phyloP scores from a whole-genome alignment of 129 eudicot species.

The Sambucus nigra region DNA sequence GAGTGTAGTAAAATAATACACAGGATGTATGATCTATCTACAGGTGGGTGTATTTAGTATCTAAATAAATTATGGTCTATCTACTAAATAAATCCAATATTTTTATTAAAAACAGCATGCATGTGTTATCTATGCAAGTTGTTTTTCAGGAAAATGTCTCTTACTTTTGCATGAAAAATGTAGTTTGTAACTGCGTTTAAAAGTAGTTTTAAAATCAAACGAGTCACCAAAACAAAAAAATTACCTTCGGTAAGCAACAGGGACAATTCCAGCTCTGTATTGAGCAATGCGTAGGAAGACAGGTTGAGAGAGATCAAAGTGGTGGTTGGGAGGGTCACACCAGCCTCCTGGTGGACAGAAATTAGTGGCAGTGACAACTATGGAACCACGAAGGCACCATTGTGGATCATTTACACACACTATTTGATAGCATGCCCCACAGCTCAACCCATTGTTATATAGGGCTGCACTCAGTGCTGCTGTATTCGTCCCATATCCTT shows the following conservation, averaged over 20 bases:
- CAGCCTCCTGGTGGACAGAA: conserved; percentile 88
- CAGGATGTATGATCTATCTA: too few relatives aligned
- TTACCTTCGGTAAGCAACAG: conserved; percentile 69
- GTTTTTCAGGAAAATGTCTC: too few relatives aligned
- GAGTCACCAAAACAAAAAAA: background rate
- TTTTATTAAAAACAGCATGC: too few relatives aligned
- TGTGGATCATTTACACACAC: conserved; percentile 49
- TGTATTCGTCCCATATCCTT: conserved; percentile 72
- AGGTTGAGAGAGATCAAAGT: conserved; percentile 68
- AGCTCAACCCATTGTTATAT: conserved; percentile 69
- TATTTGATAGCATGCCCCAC: conserved; percentile 64
- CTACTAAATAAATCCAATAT: too few relatives aligned
- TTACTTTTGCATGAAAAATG: too few relatives aligned
- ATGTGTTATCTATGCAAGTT: too few relatives aligned
- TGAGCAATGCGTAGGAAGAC: conserved; percentile 67
- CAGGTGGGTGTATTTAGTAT: too few relatives aligned
- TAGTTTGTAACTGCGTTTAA: too few relatives aligned
- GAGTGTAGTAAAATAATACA: too few relatives aligned
- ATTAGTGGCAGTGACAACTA: conserved; percentile 73
- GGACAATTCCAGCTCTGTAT: conserved; percentile 76
- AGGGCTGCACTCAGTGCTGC: conserved; percentile 73
- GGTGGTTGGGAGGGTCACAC: conserved; percentile 65
- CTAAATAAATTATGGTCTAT: too few relatives aligned
- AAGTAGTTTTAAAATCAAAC: background rate
- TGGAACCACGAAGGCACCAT: conserved; percentile 57